These are phyloP conservation scores for Candida broadrunensis DNA, from an alignment of 805 yeast genomes.

Conservation along the genomic window DNA sequence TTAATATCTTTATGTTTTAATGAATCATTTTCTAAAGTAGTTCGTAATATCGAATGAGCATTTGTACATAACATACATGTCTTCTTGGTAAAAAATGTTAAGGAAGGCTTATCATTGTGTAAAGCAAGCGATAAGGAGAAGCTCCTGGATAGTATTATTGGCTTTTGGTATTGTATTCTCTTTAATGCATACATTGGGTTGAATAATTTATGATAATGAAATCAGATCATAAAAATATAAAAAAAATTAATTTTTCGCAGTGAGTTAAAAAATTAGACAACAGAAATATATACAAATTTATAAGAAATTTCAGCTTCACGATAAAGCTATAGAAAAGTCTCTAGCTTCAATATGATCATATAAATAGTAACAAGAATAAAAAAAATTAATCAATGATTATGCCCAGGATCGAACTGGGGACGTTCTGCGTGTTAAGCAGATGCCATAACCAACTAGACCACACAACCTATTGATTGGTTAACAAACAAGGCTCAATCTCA, in stretches of 20 bases:
- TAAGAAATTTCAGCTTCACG: too few relatives aligned
- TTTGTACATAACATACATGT: constrained; percentile 68
- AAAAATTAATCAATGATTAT: constrained; percentile 56
- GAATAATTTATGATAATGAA: too few relatives aligned
- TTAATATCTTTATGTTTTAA: constrained; percentile 22
- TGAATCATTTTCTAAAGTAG: constrained; percentile 33
- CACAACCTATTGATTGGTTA: constrained; percentile 63
- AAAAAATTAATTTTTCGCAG: too few relatives aligned
- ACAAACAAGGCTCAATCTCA: too few relatives aligned
- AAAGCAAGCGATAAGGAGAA: too few relatives aligned
- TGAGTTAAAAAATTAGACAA: too few relatives aligned
- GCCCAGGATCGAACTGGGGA: constrained; percentile 99
- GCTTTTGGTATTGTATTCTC: background rate
- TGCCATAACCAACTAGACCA: constrained; percentile 99
- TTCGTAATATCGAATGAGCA: constrained; percentile 51
- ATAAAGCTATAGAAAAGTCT: too few relatives aligned
- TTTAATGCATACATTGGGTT: background rate
- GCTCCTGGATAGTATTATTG: too few relatives aligned
- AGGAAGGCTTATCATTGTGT: background rate
- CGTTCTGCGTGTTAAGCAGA: constrained; percentile 99
- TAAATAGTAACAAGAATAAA: too few relatives aligned
- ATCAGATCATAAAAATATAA: too few relatives aligned
- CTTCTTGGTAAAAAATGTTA: constrained; percentile 63
- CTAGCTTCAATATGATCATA: too few relatives aligned
- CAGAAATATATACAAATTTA: too few relatives aligned